Evolutionary conservation across 805 yeast genomes (phyloP).

Genomic region (Candida odintsovae): DNA sequence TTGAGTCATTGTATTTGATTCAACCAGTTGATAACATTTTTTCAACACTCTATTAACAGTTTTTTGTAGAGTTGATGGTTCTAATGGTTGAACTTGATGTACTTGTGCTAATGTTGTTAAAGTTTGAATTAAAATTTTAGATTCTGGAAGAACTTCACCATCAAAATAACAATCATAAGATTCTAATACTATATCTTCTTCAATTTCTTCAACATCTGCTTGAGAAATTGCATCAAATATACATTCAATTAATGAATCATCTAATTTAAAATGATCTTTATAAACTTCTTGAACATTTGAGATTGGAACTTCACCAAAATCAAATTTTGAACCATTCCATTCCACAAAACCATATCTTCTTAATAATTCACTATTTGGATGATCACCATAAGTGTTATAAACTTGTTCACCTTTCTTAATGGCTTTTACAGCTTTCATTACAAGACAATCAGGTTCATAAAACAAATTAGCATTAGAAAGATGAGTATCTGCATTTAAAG

Average conservation of each 20-base stretch:
- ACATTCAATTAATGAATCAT: slow-evolving; percentile 27
- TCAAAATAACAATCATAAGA: slow-evolving; percentile 57
- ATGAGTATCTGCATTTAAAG: slow-evolving; percentile 78
- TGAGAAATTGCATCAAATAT: slow-evolving; percentile 26
- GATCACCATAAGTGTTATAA: slow-evolving; percentile 84
- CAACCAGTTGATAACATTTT: slow-evolving; percentile 55
- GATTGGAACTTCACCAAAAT: slow-evolving; percentile 72
- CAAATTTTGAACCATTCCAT: slow-evolving; percentile 60
- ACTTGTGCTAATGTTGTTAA: slow-evolving; percentile 30
- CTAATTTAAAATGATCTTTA: slow-evolving; percentile 15
- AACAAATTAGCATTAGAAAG: slow-evolving; percentile 69
- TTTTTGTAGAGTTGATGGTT: slow-evolving; percentile 19
- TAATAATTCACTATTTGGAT: slow-evolving; percentile 85
- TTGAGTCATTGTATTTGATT: slow-evolving; percentile 42
- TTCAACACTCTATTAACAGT: slow-evolving; percentile 45
- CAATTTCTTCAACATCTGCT: slow-evolving; percentile 31
- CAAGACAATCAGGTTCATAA: slow-evolving; percentile 41
- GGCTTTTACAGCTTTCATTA: slow-evolving; percentile 63
- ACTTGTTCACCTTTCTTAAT: slow-evolving; percentile 69
- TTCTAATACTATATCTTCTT: slow-evolving; percentile 40
- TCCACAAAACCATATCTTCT: slow-evolving; percentile 93
- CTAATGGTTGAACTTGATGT: slow-evolving; percentile 20
- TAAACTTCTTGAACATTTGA: slow-evolving; percentile 35
- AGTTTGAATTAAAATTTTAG: slow-evolving; percentile 47
- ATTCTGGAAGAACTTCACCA: slow-evolving; percentile 57